Base-by-base conservation (phyloP, 2,329 filamentous ascomycete genomes). In the Xenosphaeropsis pyriputrescens region DNA sequence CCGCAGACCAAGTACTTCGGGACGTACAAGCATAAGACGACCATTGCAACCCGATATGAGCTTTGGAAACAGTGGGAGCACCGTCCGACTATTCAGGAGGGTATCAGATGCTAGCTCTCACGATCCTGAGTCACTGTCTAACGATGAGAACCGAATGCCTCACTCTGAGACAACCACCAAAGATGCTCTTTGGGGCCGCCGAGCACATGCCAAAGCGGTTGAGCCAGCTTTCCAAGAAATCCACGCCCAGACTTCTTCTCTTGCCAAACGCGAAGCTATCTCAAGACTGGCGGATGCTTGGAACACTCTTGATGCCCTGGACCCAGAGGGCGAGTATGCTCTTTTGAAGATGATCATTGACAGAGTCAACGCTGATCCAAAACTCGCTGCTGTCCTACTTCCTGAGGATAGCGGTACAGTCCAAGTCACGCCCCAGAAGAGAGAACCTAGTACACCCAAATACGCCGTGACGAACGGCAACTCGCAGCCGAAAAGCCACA, bases 1-100 rank as follows among this genome's bases (percentile, higher is more conserved):
- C 13, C 50, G 49, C 7, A 49, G 49, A 38, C 12, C 46, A 26
- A 52, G 48, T 36, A 43, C n/a, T 8, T 35, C 34, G 17, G 41
- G 34, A 19, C 18, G 30, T 19, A n/a, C 32, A 13, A 29, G 33
- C 9, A 48, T 52, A 18, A 86, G 85, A 58, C 79, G 84, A 45
- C 88, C 89, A 0, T 68, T 95, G 2, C 85, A 86, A 39, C 72
- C 91, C 2, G 85, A 96, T 51, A 79, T 93, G 66, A 93, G 81
- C 5, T 96, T 93, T 59, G 91, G 89, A 37, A 96, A 96, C 57
- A 82, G 79, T 6, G 85, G 84, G 2, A 95, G 89, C 1, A 94
- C 88, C 13, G 85, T 93, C 47, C 79, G 88, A 39, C 79, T 93
- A 37, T 96, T 95, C 64, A 83, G 85, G 45, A 76, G 89, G 17